Base-by-base conservation (phyloP, 176 grass and related monocot genomes). In the Avena eriantha region DNA sequence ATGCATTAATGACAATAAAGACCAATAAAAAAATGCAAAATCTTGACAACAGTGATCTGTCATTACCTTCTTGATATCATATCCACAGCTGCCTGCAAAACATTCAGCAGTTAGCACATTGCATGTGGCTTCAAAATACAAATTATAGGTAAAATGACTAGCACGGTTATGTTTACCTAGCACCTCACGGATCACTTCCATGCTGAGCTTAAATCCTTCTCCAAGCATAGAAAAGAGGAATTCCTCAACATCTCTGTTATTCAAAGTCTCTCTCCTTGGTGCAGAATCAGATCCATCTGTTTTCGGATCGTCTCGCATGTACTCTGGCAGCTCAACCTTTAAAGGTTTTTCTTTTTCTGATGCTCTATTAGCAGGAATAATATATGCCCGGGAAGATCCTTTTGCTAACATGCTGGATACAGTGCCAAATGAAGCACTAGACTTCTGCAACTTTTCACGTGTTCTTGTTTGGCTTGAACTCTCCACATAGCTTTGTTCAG, bases 171-270 rank as follows among this genome's bases (percentile, higher is more conserved):
- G 64, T 89, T 87, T 94, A 95, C 96, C 88, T 90, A 98, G 84
- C 87, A 94, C 93, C 59, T 92, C 71, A 86, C 50, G 90, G 60
- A 98, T 98, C 64, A 90, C 69, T 76, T 89, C 88, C 77, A 76
- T 92, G 80, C 50, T 91, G 61, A 98, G 93, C 59, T 94, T 96
- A 85, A 94, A 98, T 84, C 96, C 96, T 81, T 95, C 96, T 84
- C 90, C 93, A 87, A 98, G 92, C 93, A 98, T 98, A 83, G 82
- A 91, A 89, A 95, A 94, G n/a, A 98, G 90, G 58, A 95, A 98
- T 50, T 95, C 90, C 83, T 98, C 96, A 58, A 98, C 79, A 92
- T 95, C 89, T 56, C 79, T 92, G 78, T 98, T 87, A 83, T 75
- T 59, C 59, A 93, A 81, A 89, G 67, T 84, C 29, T 92, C 91